A percentile compares a stretch with the other conserved stretches of the same genome.
Conservation (phyloP, 352 stramenopile genomes). For the Phytophthora chlamydospora region DNA sequence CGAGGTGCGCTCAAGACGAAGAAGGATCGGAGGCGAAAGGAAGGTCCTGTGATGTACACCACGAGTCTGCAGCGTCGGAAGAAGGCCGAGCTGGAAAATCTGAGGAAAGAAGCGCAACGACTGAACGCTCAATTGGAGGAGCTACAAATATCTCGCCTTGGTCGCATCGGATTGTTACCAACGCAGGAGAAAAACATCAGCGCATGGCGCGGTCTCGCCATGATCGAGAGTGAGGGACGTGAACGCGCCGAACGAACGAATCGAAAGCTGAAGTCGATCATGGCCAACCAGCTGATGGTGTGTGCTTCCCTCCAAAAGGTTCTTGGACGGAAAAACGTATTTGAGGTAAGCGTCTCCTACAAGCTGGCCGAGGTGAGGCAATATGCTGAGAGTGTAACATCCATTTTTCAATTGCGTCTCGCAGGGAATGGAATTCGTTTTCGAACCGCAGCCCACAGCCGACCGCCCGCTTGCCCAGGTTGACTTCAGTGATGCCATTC, state of each 20-base stretch:
- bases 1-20: slow-evolving; percentile 10
- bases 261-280: slow-evolving; percentile 26
- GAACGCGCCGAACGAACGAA: slow-evolving; percentile 32
- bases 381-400: too few species aligned
- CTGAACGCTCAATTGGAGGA: slow-evolving; percentile 21
- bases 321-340: slow-evolving; percentile 17
- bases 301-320: slow-evolving; percentile 17
- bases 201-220: slow-evolving; percentile 19
- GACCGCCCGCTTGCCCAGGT: slow-evolving; percentile 10
- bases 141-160: slow-evolving; percentile 13
- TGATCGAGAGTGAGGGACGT: slow-evolving; percentile 26
- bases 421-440: slow-evolving; percentile 26
- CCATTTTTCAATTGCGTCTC: not conserved
- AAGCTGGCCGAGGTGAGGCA: too few species aligned
- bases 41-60: slow-evolving; percentile 27
- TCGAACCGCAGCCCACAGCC: slow-evolving; percentile 10
- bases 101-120: slow-evolving; percentile 15
- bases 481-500: slow-evolving; percentile 30
- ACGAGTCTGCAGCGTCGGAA: slow-evolving; percentile 32
- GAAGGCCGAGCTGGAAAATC: slow-evolving; percentile 22
- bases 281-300: slow-evolving; percentile 27
- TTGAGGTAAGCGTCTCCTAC: slow-evolving; percentile 10
- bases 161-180: slow-evolving; percentile 1
- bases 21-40: slow-evolving; percentile 27
- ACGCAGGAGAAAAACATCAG: not conserved